A percentile compares a stretch with the other conserved stretches of the same genome.
Conservation (phyloP, 331 rosid genomes). For the Spiraea crenata region DNA sequence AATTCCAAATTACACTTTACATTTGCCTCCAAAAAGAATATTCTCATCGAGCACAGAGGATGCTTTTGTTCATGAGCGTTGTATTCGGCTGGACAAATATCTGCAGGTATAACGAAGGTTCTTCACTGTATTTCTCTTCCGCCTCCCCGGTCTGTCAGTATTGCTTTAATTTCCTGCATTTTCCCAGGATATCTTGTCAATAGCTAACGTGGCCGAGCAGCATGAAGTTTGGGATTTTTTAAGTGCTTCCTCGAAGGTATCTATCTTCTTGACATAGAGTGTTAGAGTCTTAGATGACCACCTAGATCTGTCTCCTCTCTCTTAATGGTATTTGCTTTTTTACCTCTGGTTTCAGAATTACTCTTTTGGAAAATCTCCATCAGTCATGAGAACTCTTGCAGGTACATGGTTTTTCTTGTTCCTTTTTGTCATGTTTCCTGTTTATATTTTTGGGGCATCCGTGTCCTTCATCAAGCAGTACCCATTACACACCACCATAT, state of each 20-base stretch:
- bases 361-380: conserved; percentile 85
- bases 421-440: conserved; percentile 23
- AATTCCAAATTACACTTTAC: conserved; percentile 80
- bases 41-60: conserved; percentile 98
- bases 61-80: conserved; percentile 93
- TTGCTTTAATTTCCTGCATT: conserved; percentile 22
- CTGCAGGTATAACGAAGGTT: conserved; percentile 57
- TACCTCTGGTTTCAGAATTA: conserved; percentile 56
- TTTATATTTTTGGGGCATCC: conserved; percentile 3
- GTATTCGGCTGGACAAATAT: conserved; percentile 94
- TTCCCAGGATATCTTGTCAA: conserved; percentile 81
- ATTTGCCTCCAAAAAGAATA: conserved; percentile 96
- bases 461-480: neutral
- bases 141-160: neutral
- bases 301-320: neutral
- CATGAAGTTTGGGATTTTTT: conserved; percentile 98
- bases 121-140: neutral
- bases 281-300: conserved; percentile 10
- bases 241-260: conserved; percentile 88
- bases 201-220: conserved; percentile 90
- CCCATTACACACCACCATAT: neutral
- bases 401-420: conserved; percentile 52
- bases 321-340: neutral
- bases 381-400: conserved; percentile 94
- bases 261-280: conserved; percentile 24